Base-by-base conservation (phyloP, 2,329 filamentous ascomycete genomes). In the Phialocephala subalpina region DNA sequence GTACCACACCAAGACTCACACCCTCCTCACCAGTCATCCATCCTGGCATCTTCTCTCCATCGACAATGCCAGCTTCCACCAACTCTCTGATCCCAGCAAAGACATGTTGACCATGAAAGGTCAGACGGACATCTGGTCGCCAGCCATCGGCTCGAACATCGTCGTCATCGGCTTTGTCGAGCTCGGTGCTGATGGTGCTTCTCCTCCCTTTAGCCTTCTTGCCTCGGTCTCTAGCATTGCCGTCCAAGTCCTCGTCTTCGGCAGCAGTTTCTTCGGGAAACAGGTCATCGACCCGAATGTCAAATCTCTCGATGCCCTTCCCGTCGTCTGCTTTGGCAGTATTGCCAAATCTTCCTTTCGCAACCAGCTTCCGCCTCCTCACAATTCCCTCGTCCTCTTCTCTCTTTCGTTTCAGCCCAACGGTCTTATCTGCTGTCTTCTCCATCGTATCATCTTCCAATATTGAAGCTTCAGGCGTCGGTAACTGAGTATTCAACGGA, bases 21-120 rank as follows among this genome's bases (percentile, higher is more conserved):
- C 90, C 91, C 53, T 93, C 91, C 74, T 97, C 93, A 1, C 93
- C 94, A 0, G 93, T 96, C 90, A 97, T 90, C 93, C 93, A 97
- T 0, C 91, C 91, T 0, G 94, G 93, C 91, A 97, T 94, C 62
- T 83, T 86, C 73, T 89, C 85, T 1, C 92, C 90, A 75, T 97
- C 88, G 29, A 97, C 82, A 59, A 92, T 83, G 0, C 92, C 93
- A 18, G 87, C 80, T 77, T 97, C 93, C 0, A 95, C 91, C 36
- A 97, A 82, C 73, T 91, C 88, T 57, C 92, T 85, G 27, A 97
- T 83, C 0, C 94, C 94, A 0, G 90, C 90, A 79, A 97, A 95
- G 2, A 97, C 89, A 75, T 97, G 92, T 0, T 84, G 78, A 0
- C 94, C 94, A 45, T 90, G 86, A 68, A 97, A 92, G 0, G 87